phyloP scores from a whole-genome alignment of 345 rosid genomes.

The Hibiscus trionum region DNA sequence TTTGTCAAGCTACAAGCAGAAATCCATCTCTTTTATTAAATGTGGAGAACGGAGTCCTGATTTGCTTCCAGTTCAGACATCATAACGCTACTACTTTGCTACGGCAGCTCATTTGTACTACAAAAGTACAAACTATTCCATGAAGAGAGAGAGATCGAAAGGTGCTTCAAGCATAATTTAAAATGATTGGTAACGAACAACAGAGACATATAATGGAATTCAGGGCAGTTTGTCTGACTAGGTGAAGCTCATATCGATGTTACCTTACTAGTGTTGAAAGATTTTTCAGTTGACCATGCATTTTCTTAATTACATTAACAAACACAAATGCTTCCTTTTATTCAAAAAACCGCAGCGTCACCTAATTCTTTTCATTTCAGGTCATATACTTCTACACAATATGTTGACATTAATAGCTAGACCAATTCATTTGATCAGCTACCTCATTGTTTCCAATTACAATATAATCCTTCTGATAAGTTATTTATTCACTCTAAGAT shows the following conservation, averaged over 20 bases:
- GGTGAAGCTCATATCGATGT: background rate
- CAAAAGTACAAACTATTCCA: background rate
- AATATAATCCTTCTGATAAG: too few relatives aligned
- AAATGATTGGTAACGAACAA: background rate
- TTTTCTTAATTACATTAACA: background rate
- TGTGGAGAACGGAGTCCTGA: background rate
- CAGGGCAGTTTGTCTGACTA: background rate
- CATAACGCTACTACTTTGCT: background rate
- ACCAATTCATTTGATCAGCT: background rate
- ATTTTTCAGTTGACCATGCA: background rate
- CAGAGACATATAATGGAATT: background rate
- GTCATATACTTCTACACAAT: background rate
- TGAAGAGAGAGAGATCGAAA: background rate
- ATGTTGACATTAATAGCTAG: background rate
- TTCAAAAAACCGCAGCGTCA: background rate
- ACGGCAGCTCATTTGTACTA: background rate
- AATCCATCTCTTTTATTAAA: background rate
- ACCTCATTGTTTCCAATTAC: too few relatives aligned
- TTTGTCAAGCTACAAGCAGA: slow-evolving; percentile 5
- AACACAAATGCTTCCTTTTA: background rate
- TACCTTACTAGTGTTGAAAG: background rate
- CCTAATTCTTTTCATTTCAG: background rate
- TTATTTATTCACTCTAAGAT: background rate
- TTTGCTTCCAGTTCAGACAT: background rate
- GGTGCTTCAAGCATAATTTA: background rate